phyloP scores from a whole-genome alignment of 345 rosid species.

The Eutrema yunnanense region DNA sequence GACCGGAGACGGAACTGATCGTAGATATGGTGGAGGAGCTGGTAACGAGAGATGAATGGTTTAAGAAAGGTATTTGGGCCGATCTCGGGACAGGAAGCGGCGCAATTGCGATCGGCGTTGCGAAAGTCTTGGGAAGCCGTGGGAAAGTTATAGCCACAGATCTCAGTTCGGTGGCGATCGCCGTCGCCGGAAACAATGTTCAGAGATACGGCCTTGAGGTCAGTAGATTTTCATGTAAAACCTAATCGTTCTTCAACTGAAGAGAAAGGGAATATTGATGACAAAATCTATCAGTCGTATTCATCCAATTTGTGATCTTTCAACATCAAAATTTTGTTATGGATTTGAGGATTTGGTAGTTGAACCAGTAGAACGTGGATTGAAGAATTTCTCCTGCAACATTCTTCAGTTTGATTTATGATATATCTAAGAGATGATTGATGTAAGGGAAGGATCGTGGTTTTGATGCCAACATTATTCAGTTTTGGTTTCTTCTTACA shows the following conservation, averaged over 20 bases:
- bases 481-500: not conserved
- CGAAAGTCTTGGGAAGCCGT: slow-evolving; percentile 31
- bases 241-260: not conserved
- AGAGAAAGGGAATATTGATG: not conserved
- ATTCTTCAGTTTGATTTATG: not conserved
- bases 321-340: not conserved
- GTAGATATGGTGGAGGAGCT: slow-evolving; percentile 57
- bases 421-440: slow-evolving; percentile 32
- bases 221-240: slow-evolving; percentile 1
- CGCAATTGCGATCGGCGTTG: slow-evolving; percentile 78
- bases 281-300: not conserved
- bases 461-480: slow-evolving; percentile 2
- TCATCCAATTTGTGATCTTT: not conserved
- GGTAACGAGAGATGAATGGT: slow-evolving; percentile 23
- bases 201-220: slow-evolving; percentile 69
- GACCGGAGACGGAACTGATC: slow-evolving; percentile 84
- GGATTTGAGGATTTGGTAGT: not conserved
- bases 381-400: not conserved
- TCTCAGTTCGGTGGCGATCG: slow-evolving; percentile 58
- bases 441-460: slow-evolving; percentile 58
- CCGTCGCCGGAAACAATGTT: slow-evolving; percentile 59
- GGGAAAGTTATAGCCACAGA: slow-evolving; percentile 76
- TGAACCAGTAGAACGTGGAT: not conserved
- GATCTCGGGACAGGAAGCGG: slow-evolving; percentile 94
- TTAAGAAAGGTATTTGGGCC: slow-evolving; percentile 62